A percentile compares a stretch with the other conserved stretches of the same genome.
Evolutionary conservation across 2,329 filamentous ascomycete species (phyloP).

Genomic region (Fusarium sp.): DNA sequence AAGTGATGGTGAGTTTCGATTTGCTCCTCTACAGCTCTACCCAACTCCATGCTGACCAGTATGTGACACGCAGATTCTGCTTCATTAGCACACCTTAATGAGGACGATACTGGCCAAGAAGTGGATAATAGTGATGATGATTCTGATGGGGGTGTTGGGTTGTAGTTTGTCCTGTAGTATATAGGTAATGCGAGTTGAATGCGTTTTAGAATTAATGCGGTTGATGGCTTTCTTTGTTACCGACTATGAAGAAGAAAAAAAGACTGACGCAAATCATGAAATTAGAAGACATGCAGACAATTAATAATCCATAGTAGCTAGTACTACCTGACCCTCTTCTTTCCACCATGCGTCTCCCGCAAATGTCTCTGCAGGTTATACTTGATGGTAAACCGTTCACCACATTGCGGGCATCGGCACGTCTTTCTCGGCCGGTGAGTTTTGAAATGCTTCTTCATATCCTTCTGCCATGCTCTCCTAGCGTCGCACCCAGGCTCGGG

Average conservation of each 20-base stretch:
- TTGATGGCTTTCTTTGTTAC: background rate
- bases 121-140: conserved; percentile 1
- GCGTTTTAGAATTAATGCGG: background rate
- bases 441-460: conserved; percentile 27
- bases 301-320: background rate
- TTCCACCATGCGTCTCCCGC: conserved; percentile 15
- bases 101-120: background rate
- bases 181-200: background rate
- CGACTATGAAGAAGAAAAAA: too few relatives aligned
- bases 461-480: conserved; percentile 18
- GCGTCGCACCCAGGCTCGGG: conserved; percentile 8
- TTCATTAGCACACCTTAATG: conserved; percentile 11
- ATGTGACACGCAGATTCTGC: conserved; percentile 5
- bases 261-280: background rate
- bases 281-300: background rate
- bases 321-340: conserved; percentile 10
- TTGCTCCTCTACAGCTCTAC: too few relatives aligned
- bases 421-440: conserved; percentile 18
- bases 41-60: too few relatives aligned
- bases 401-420: conserved; percentile 11
- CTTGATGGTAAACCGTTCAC: conserved; percentile 8
- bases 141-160: conserved; percentile 23
- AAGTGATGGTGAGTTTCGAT: conserved; percentile 10
- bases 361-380: conserved; percentile 23
- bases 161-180: background rate